Base-by-base conservation (phyloP, 805 yeast genomes). In the Barnettozyma sucrosica region DNA sequence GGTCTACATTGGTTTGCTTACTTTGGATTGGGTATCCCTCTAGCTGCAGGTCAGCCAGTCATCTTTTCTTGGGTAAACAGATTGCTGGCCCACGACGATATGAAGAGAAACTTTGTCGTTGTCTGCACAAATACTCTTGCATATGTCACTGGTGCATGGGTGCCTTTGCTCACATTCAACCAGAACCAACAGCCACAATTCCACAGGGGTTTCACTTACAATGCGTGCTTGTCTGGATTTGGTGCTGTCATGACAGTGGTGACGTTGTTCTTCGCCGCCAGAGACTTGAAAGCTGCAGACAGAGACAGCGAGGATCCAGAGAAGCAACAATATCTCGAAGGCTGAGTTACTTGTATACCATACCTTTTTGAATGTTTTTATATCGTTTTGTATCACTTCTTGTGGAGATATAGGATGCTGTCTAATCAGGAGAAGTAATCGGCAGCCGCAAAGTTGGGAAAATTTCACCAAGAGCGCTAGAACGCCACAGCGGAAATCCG, bases 1-100 rank as follows among this genome's bases (percentile, higher is more conserved):
- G 76, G 75, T 1, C 66, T 70, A 25, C 78, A 76, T 47, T 77
- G 80, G 76, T 60, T 73, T n/a, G 64, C 72, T 19, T 79, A 75
- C 57, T 76, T 70, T 51, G 52, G 76, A 40, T 60, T 72, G 5
- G 79, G 79, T 4, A 59, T 72, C 14, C 79, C 80, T 8, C 65
- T 74, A 0, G 56, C 74, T 5, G 73, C 72, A 72, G 82, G 79
- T 3, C 81, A 75, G 63, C 81, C 81, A 4, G 71, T 73, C 51
- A 72, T 77, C n/a, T 77, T 70, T 47, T 66, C 79, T 4, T 79
- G 83, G 83, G 69, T 77, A 34, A 78, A 78, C 53, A 65, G 77
- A 30, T 54, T 72, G 20, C 57, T 78, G 24, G 64, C 66, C 28
- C 46, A 53, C 28, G 62, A 63, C 41, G 65, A 63, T 46, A 51